Evolutionary conservation across 2,329 filamentous ascomycete genomes (phyloP), one percentile per base, ranked within the genome.

Genomic region (Pseudogymnoascus sp.): DNA sequence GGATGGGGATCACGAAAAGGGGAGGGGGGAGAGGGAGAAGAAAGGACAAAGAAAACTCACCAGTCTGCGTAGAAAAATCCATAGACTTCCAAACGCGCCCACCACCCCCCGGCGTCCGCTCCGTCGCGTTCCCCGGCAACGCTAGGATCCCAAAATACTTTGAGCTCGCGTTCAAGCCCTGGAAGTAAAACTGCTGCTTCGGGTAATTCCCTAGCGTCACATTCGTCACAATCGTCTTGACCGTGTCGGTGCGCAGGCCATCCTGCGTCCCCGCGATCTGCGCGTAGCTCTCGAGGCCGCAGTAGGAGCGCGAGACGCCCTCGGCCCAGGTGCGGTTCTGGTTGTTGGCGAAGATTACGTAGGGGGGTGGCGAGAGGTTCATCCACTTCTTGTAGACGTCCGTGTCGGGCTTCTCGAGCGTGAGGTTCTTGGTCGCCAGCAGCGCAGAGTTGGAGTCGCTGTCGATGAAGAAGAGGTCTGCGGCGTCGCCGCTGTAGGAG

Each of bases 161-260:
- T 4, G 87, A 86, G 67, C 85, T 90, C 3, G 81, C 76, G 63
- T 91, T 89, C 39, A 99, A 81, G 0, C 86, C 85, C 37, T 82
- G 85, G 57, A 97, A 80, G 68, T 93, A 91, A 72, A 99, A 96
- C 69, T 96, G 91, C 72, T 96, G 87, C 71, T 92, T 92, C 1
- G 90, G 90, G 63, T 86, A 78, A 58, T 83, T 83, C 3, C 84
- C 85, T 1, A 80, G 76, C 3, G 85, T 89, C 33, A 85, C 82
- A 28, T 79, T 85, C 2, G 86, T 92, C 79, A 96, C 89, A 38
- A 82, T 79, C 47, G 82, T 85, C 12, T 75, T 77, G 30, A 85
- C 75, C 61, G 70, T 73, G 62, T 72, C 79, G 57, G 78, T 73
- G 63, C 73, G 76, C 30, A 74, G 72, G 50, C 76, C 78, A 61